Base-by-base conservation (phyloP, 2,329 filamentous ascomycete genomes). In the Pseudomassariella vexata region DNA sequence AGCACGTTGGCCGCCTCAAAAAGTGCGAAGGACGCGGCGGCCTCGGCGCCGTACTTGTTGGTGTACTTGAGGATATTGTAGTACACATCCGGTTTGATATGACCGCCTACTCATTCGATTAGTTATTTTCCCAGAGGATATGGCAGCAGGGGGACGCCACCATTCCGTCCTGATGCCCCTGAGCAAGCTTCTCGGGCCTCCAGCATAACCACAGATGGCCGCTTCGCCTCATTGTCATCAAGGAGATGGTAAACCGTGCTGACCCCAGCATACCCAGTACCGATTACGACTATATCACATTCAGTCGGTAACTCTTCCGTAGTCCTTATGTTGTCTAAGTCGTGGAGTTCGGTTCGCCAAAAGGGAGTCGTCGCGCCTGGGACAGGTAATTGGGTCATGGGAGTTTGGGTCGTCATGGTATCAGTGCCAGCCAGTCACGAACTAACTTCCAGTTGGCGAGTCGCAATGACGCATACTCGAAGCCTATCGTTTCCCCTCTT, bases 241-340 rank as follows among this genome's bases (percentile, higher is more conserved):
- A 55, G 44, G 42, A 70, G 53, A 41, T 64, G 66, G 36, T 67
- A 60, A 8, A 67, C 68, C 15, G 61, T 53, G 32, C 63, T 64
- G 10, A 63, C 59, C 12, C 72, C 71, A 5, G 69, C 67, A 40
- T 74, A 72, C 10, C 72, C 71, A 28, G 63, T 70, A 22, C 72
- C 71, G 16, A 76, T 61, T 23, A 76, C 64, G 6, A 71, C 63
- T 14, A 74, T 60, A 46, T 74, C 69, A 8, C 63, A 66, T 30
- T 59, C 54, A 11, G 54, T 39, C 3, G 71, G 70, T 6, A 75
- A 53, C 7, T 64, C 52, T 11, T 57, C 43, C 2, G 70, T 74
- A 5, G 67, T 68, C 12, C 66, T 62, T 44, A 75, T 68, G 21
- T 62, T 65, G 11, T 66, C 55, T 2, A 76, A 56, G 39, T 62